Base-by-base conservation (phyloP, 2,329 filamentous ascomycete genomes). In the Alternaria gansuensis region DNA sequence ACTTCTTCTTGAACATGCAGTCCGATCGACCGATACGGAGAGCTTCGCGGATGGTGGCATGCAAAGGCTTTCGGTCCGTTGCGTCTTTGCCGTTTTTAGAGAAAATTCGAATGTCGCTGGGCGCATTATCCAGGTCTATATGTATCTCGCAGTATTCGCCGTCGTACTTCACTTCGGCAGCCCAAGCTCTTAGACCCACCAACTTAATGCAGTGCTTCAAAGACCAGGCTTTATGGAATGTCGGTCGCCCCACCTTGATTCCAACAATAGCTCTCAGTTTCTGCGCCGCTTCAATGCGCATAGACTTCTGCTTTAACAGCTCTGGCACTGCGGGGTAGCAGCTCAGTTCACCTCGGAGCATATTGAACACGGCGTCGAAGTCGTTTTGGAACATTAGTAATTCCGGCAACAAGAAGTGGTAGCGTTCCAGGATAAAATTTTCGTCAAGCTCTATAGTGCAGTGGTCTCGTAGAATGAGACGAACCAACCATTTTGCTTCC, bases 51-150 rank as follows among this genome's bases (percentile, higher is more conserved):
- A 97, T 87, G 1, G 83, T 83, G 2, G 83, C 82, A 37, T 90
- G 87, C 23, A 96, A 75, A 1, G 80, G 81, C 10, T 75, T 67
- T 33, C 90, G 85, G 74, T 96, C 93, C 51, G 79, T 97, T 43
- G 92, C 94, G 65, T 97, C 91, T 73, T 95, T 96, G 57, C 93
- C 92, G 69, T 92, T 95, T 74, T 97, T 97, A 9, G 92, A 96
- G 73, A 95, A 97, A 29, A 97, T 94, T 63, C 90, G 88, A 28
- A 96, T 87, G 46, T 82, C 84, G 1, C 83, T 72, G 57, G 72
- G 45, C 13, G 79, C 79, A 49, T 84, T 86, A 8, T 80, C 80
- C 6, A 91, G 79, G 70, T 96, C 87, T 37, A 97, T 81, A 69
- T 97, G 93, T 29, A 97, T 87, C 74, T 97, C 93, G 67, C 66